Conservation (phyloP, 2,329 filamentous ascomycete species). For the Epichloe hybrida region DNA sequence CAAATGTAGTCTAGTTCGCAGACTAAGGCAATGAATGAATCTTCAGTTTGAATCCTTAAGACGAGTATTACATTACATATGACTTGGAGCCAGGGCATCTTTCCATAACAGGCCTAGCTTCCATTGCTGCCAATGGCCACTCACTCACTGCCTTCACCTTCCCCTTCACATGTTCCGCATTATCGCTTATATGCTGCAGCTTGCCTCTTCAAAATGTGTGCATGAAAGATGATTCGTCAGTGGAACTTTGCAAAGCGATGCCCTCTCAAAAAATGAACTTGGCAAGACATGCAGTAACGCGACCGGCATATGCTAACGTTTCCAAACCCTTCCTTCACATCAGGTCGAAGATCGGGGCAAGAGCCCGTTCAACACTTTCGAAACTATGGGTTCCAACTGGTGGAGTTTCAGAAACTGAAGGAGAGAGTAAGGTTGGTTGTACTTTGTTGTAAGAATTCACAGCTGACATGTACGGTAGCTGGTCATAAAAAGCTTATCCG, state of each 20-base stretch:
- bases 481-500: constrained; percentile 54
- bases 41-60: neutral
- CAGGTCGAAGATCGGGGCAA: neutral
- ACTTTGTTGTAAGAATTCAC: neutral
- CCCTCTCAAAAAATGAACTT: constrained; percentile 6
- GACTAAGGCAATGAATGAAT: neutral
- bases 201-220: neutral
- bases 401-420: constrained; percentile 44
- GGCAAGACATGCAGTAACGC: constrained; percentile 5
- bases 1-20: too few species aligned
- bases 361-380: constrained; percentile 38
- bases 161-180: neutral
- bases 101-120: neutral
- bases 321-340: constrained; percentile 12
- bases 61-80: too few species aligned
- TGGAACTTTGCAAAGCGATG: constrained; percentile 6
- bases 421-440: constrained; percentile 32
- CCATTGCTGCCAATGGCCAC: too few species aligned
- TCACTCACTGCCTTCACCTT: neutral
- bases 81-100: neutral
- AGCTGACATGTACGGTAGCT: constrained; percentile 28
- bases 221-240: neutral
- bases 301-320: constrained; percentile 4
- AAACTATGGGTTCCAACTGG: constrained; percentile 69
- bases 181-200: neutral